These are phyloP conservation scores for Datura wrightii DNA, from an alignment of 257 asterid genomes.

Conservation along the genomic window DNA sequence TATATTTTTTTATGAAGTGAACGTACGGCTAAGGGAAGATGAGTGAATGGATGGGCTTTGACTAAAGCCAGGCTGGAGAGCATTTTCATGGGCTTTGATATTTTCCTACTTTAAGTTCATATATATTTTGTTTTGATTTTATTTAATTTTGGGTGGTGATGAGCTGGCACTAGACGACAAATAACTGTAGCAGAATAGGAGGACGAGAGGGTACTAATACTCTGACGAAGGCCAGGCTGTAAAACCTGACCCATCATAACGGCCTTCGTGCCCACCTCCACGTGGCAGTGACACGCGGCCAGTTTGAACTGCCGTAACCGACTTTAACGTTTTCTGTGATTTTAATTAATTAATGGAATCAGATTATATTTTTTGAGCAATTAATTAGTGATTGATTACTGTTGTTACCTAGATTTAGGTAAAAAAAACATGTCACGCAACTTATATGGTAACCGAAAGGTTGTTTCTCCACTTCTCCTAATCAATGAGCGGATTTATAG, in stretches of 20 bases:
- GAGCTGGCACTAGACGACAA: constrained; percentile 54
- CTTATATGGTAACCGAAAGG: constrained; percentile 27
- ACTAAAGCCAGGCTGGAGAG: constrained; percentile 63
- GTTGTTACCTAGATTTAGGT: constrained; percentile 17
- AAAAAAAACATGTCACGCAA: constrained; percentile 12
- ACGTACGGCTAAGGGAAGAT: constrained; percentile 26
- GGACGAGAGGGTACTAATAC: constrained; percentile 41
- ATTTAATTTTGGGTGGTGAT: not conserved
- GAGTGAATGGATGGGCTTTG: constrained; percentile 51
- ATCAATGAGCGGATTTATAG: constrained; percentile 24
- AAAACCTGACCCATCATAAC: constrained; percentile 60
- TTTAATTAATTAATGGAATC: not conserved
- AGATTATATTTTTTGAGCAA: not conserved
- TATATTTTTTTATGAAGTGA: constrained; percentile 19
- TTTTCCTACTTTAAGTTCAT: constrained; percentile 32
- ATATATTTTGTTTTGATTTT: not conserved
- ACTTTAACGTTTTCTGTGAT: constrained; percentile 23
- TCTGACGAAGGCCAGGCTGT: constrained; percentile 65
- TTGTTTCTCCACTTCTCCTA: constrained; percentile 21
- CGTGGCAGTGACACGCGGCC: constrained; percentile 45
- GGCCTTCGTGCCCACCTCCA: constrained; percentile 46
- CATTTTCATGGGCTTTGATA: constrained; percentile 45
- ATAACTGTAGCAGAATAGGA: constrained; percentile 30
- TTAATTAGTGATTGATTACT: not conserved
- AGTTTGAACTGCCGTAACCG: constrained; percentile 38